Evolutionary conservation across 2,329 filamentous ascomycete genomes (phyloP), one percentile per base, ranked within the genome.

Genomic region (Pyricularia pennisetigena): DNA sequence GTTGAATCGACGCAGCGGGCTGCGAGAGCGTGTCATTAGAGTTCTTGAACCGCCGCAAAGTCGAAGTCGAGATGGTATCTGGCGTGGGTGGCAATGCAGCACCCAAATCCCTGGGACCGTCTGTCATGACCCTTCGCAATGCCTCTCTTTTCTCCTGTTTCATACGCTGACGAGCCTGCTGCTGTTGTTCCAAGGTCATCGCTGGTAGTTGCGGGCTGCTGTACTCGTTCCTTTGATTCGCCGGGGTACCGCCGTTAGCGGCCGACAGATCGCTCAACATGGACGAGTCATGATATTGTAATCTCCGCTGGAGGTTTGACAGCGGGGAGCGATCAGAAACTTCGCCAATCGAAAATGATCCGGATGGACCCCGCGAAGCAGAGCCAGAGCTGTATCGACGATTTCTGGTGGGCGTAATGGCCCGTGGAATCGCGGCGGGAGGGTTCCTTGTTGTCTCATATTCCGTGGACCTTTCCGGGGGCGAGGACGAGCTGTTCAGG

Each of bases 31-130:
- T 81, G 62, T 87, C 85, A 67, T 82, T 80, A 0, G 84, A 86
- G 65, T 79, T 80, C 70, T 85, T 80, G 69, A 81, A 83, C 16
- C 80, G 79, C 6, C 81, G 79, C 41, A 88, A 77, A 0, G 84
- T 85, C 1, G 83, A 83, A 2, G 83, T 86, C 1, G 85, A 86
- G 24, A 87, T 84, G 0, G 86, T 88, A 71, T 88, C 85, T 0
- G 86, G 86, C 0, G 86, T 88, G 0, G 86, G 86, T 10, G 86
- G 86, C 1, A 87, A 76, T 23, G 75, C 76, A 23, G 80, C 77
- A 1, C 66, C 80, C 69, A 72, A 78, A 76, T 79, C 81, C 70
- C 76, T 76, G 5, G 78, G 73, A n/a, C 78, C 79, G 32, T 84
- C 82, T 0, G 84, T 86, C 32, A 81, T 73, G 7, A 86, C 84